Evolutionary conservation across 2,329 filamentous ascomycete genomes (phyloP).

Genomic region (Ceratocystis lukuohia): DNA sequence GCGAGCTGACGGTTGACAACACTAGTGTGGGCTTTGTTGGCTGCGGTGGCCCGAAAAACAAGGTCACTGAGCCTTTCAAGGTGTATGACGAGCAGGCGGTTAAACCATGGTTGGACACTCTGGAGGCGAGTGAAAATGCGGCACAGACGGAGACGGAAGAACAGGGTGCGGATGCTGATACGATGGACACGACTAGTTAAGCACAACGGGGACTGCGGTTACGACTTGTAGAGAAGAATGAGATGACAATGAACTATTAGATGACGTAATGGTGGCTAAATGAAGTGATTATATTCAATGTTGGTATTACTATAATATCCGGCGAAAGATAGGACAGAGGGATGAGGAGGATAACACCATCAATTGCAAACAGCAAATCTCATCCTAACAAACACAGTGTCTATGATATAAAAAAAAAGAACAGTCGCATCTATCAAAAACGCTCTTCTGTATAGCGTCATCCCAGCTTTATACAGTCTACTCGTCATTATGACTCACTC

Average conservation of each 20-base stretch:
- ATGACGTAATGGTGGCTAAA: conserved; percentile 4
- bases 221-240: conserved; percentile 17
- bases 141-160: conserved; percentile 29
- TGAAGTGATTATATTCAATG: conserved; percentile 3
- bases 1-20: conserved; percentile 94
- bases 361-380: too few species aligned
- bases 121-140: conserved; percentile 38
- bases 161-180: conserved; percentile 28
- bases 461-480: neutral
- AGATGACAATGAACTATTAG: conserved; percentile 13
- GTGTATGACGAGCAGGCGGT: conserved; percentile 83
- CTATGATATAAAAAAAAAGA: neutral
- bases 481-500: conserved; percentile 31
- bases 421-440: neutral
- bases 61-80: conserved; percentile 63
- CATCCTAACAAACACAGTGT: neutral
- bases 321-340: too few species aligned
- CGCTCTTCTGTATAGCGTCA: neutral
- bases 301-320: neutral
- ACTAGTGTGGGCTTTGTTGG: conserved; percentile 83
- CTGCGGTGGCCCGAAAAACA: conserved; percentile 39
- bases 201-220: conserved; percentile 22
- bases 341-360: neutral
- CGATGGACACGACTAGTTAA: conserved; percentile 20
- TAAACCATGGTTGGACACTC: conserved; percentile 69